Conservation (phyloP, 768 basidiomycete genomes). For the Tylopilus rubrobrunneus region DNA sequence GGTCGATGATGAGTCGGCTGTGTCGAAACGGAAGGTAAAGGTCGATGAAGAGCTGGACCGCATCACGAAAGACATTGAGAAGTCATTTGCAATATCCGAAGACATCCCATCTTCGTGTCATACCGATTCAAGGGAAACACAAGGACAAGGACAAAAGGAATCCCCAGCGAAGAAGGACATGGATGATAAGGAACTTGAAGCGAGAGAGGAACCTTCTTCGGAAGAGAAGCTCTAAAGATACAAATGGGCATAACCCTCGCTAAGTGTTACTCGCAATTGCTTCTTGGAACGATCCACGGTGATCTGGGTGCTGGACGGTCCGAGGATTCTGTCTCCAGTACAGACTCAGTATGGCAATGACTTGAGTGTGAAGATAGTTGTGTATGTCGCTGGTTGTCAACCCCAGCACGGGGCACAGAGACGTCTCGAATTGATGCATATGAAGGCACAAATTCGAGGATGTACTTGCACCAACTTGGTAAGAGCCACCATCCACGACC, state of each 20-base stretch:
- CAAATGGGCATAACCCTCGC: no score
- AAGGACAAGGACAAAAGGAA: not conserved
- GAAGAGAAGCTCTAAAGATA: conserved; percentile 3
- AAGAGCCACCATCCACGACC: not conserved
- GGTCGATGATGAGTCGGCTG: conserved; percentile 1
- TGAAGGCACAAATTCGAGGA: not conserved
- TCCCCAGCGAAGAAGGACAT: not conserved
- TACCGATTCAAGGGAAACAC: not conserved
- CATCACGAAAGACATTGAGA: conserved; percentile 23
- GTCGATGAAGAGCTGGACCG: conserved; percentile 24
- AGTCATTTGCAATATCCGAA: conserved; percentile 17
- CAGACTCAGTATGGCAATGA: not conserved
- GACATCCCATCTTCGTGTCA: not conserved
- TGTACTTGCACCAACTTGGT: not conserved
- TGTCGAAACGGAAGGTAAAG: conserved; percentile 5
- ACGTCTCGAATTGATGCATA: not conserved
- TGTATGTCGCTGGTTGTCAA: not conserved
- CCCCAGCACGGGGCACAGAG: not conserved
- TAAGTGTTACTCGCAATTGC: no score
- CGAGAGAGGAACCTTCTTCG: not conserved
- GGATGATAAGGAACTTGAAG: not conserved
- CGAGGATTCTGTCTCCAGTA: no score
- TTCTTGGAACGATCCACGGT: no score
- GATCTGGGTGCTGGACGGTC: no score
- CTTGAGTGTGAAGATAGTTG: not conserved